Evolutionary conservation across 257 asterid genomes (phyloP).

Genomic region (Lycium ferocissimum): DNA sequence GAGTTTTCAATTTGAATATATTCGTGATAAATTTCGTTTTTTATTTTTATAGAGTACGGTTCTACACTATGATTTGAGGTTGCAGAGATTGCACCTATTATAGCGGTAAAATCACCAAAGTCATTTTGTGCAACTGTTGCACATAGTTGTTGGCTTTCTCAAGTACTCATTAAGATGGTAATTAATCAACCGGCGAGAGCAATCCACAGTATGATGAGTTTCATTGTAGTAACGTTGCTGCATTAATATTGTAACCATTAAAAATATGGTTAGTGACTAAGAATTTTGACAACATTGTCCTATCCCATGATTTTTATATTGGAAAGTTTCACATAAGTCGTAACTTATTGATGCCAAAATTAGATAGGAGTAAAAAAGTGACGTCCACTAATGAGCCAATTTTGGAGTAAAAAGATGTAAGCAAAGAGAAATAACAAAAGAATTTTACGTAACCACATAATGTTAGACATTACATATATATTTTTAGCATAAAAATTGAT

Average conservation of each 20-base stretch:
- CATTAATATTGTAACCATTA: too few species aligned
- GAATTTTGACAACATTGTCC: too few species aligned
- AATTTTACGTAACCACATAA: too few species aligned
- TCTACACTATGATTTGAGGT: neutral
- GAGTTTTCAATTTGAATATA: neutral
- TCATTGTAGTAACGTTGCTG: too few species aligned
- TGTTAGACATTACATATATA: too few species aligned
- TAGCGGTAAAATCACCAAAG: neutral
- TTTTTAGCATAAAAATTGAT: too few species aligned
- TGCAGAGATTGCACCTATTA: neutral
- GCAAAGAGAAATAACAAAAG: too few species aligned
- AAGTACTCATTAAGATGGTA: neutral
- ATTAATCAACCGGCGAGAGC: neutral
- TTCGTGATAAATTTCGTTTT: neutral
- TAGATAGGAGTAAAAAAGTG: neutral
- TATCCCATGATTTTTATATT: neutral
- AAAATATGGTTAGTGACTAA: too few species aligned
- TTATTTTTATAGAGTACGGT: neutral
- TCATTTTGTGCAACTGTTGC: neutral
- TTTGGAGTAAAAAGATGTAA: neutral
- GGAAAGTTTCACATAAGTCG: neutral
- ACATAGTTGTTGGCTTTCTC: neutral
- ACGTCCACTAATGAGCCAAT: neutral
- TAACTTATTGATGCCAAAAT: neutral
- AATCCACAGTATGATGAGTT: too few species aligned